A percentile compares a stretch with the other conserved stretches of the same genome.
Evolutionary conservation across 179 eudicot genomes (phyloP).

Genomic region (Heliamphora pulchella): DNA sequence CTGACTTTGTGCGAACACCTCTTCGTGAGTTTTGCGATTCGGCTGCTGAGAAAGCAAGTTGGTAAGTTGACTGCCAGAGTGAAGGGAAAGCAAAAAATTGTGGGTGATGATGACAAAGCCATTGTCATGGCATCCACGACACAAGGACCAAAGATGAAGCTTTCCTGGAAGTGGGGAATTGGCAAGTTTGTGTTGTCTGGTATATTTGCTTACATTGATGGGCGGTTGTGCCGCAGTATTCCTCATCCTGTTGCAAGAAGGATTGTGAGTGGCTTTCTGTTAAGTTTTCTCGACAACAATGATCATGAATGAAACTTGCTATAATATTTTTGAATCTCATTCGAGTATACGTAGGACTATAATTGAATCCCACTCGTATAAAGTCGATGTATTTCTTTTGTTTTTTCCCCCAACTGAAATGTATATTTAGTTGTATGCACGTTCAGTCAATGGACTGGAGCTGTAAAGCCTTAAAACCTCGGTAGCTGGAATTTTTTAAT

Average conservation of each 20-base stretch:
- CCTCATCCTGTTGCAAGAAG: slow-evolving; percentile 88
- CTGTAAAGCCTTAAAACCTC: background rate
- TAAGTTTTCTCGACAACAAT: slow-evolving; percentile 75
- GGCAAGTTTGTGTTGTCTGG: slow-evolving; percentile 81
- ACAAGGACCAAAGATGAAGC: slow-evolving; percentile 30
- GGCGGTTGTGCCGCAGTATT: slow-evolving; percentile 77
- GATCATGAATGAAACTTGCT: slow-evolving; percentile 20
- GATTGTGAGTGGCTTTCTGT: slow-evolving; percentile 86
- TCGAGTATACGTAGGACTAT: background rate
- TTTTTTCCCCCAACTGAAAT: background rate
- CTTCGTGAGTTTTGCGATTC: slow-evolving; percentile 88
- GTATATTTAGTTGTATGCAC: background rate
- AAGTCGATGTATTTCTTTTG: background rate
- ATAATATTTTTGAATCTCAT: background rate
- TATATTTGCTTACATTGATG: slow-evolving; percentile 80
- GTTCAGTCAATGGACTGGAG: background rate
- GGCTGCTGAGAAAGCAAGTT: slow-evolving; percentile 64
- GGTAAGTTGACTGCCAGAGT: slow-evolving; percentile 32
- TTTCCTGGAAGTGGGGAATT: slow-evolving; percentile 68
- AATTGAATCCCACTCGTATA: background rate
- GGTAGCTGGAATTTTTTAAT: no score
- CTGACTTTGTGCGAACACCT: slow-evolving; percentile 89
- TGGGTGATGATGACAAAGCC: slow-evolving; percentile 28
- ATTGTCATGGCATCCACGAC: slow-evolving; percentile 21
- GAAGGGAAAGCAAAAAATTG: slow-evolving; percentile 34